Base-by-base conservation (phyloP, 257 asterid genomes). In the Solanum chaucha region DNA sequence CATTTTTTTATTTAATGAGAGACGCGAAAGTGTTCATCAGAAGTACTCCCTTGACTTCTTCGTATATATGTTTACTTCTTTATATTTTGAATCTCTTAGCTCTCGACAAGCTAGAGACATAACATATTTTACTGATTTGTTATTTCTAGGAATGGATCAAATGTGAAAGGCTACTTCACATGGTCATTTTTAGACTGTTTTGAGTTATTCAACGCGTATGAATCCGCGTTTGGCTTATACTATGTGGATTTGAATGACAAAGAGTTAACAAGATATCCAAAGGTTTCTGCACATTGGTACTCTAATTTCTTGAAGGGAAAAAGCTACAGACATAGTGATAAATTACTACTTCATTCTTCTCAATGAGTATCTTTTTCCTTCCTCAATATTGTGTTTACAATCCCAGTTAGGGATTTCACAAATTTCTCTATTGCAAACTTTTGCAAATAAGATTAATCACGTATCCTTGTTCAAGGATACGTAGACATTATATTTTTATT, bases 171-270 rank as follows among this genome's bases (percentile, higher is more conserved):
- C 28, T 94, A 94, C 90, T 90, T 93, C 59, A 67, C n/a, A 5
- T 94, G 98, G 98, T 55, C 95, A 10, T 92, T 94, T 91, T 85
- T 93, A 58, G 98, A 94, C 58, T 92, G 94, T 59, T 86, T 93
- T 35, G 96, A 94, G 90, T 9, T 94, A 71, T 20, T 94, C 86
- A 74, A 10, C 26, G 93, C 93, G 17, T 92, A 88, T 85, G 17
- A 10, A 13, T 10, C 82, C 1, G 88, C 88, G 3, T 94, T 65
- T n/a, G 96, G 96, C 12, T 58, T 94, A 74, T 93, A 86, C 91
- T 92, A 91, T 38, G 97, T 94, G 0, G 96, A 94, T 91, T 88
- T 93, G 87, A 90, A 92, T 22, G 95, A 94, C 88, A 80, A 92
- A 73, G 81, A 93, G 8, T 61, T 90, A 8, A 88, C 6, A 28